Evolutionary conservation across 805 yeast genomes (phyloP).

Genomic region (Saccharomycopsis lassenensis): DNA sequence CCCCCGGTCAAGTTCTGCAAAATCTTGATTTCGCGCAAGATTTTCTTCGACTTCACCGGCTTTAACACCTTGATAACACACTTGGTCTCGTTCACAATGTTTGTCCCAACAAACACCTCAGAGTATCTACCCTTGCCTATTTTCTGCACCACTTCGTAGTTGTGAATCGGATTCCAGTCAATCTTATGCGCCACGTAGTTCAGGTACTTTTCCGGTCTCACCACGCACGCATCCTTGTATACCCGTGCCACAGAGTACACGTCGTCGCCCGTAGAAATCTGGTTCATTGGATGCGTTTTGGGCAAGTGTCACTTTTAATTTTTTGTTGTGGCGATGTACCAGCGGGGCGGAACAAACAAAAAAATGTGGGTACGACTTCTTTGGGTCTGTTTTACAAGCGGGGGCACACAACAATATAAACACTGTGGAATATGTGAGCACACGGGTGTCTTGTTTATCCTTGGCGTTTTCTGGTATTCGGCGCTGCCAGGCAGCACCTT

Average conservation of each 20-base stretch:
- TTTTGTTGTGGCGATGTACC: neutral
- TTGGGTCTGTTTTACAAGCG: neutral
- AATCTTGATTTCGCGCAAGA: conserved; percentile 80
- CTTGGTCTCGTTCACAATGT: conserved; percentile 46
- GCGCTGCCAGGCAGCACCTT: no score
- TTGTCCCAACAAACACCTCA: conserved; percentile 86
- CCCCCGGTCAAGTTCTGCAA: conserved; percentile 78
- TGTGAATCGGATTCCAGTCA: conserved; percentile 28
- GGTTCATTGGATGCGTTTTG: conserved; percentile 8
- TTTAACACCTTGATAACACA: conserved; percentile 85
- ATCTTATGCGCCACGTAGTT: conserved; percentile 30
- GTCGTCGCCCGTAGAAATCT: conserved; percentile 20
- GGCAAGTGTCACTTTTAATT: neutral
- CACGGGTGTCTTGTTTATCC: no score
- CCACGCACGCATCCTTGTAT: conserved; percentile 66
- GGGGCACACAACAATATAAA: no score
- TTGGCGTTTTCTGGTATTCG: no score
- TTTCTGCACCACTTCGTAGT: conserved; percentile 70
- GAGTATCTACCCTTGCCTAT: conserved; percentile 92
- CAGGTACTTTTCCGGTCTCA: conserved; percentile 77
- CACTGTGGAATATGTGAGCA: no score
- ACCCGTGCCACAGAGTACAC: conserved; percentile 59
- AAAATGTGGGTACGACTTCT: conserved; percentile 1
- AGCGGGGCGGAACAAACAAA: neutral
- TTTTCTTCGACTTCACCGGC: conserved; percentile 88